phyloP scores from a whole-genome alignment of 352 stramenopile genomes.

The Pythium phragmitis region DNA sequence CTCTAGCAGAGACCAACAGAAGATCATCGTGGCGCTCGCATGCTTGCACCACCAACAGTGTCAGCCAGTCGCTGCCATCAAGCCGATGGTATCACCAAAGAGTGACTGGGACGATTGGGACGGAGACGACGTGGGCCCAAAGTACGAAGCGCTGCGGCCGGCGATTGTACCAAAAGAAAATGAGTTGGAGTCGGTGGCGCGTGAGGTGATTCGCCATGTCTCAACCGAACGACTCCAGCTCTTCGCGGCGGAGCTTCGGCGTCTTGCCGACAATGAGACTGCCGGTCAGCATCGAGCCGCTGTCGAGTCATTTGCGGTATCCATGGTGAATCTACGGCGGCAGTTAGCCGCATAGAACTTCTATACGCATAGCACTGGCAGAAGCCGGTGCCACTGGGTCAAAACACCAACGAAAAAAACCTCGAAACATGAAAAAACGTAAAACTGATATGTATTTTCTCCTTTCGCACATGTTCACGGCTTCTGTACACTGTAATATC shows the following conservation, averaged over 20 bases:
- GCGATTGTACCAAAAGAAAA: not conserved
- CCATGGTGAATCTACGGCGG: too few relatives aligned
- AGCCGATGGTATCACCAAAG: not conserved
- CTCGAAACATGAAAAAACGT: too few relatives aligned
- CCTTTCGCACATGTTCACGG: too few relatives aligned
- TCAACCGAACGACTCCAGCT: not conserved
- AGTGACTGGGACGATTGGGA: conserved; percentile 29
- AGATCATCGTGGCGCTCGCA: conserved; percentile 4
- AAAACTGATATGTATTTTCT: too few relatives aligned
- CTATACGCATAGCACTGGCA: too few relatives aligned
- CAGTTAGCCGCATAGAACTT: too few relatives aligned
- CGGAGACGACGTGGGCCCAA: conserved; percentile 5
- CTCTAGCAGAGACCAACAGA: not conserved
- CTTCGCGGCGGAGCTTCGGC: not conserved
- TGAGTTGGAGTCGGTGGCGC: not conserved
- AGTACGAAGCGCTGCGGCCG: conserved; percentile 2
- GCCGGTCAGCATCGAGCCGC: too few relatives aligned
- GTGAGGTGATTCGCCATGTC: not conserved
- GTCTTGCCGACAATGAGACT: not conserved
- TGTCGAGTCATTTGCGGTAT: too few relatives aligned
- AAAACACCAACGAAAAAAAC: too few relatives aligned
- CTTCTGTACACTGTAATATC: too few relatives aligned
- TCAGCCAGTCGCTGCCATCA: not conserved
- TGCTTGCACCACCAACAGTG: not conserved
- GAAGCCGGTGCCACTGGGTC: too few relatives aligned